A percentile compares a stretch with the other conserved stretches of the same genome.
Evolutionary conservation across 2,329 filamentous ascomycete species (phyloP).

Genomic region (Huntiella omanensis): DNA sequence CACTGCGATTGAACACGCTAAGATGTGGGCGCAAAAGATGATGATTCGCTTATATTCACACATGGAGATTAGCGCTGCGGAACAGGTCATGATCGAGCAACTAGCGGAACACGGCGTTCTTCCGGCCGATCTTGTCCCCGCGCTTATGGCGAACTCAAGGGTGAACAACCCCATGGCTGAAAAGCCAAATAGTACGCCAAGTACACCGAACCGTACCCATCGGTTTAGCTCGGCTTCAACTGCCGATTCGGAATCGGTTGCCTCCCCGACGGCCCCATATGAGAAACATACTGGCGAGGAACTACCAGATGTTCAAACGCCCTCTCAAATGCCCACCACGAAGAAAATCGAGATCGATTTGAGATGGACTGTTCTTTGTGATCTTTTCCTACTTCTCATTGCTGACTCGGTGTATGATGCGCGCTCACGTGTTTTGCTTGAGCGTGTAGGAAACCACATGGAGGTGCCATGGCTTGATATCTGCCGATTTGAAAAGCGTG

Average conservation of each 20-base stretch:
- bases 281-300: constrained; percentile 47
- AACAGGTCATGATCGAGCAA: constrained; percentile 98
- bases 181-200: constrained; percentile 7
- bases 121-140: constrained; percentile 63
- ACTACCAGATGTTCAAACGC: constrained; percentile 60
- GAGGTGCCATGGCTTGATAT: constrained; percentile 83
- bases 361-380: constrained; percentile 90
- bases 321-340: constrained; percentile 63
- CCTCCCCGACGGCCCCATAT: constrained; percentile 38
- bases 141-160: constrained; percentile 77
- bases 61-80: constrained; percentile 83
- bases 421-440: constrained; percentile 66
- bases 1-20: constrained; percentile 55
- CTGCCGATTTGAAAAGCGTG: constrained; percentile 87
- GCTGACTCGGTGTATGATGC: constrained; percentile 89
- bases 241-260: constrained; percentile 24
- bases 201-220: constrained; percentile 8
- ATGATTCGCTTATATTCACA: constrained; percentile 89
- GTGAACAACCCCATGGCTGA: constrained; percentile 82
- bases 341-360: constrained; percentile 87
- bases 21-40: constrained; percentile 97
- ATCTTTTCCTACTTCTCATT: constrained; percentile 87
- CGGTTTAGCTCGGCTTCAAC: constrained; percentile 12
- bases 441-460: constrained; percentile 63
- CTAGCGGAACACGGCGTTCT: constrained; percentile 80